Evolutionary conservation across 2,329 filamentous ascomycete species (phyloP).

Genomic region (Chaetothyriales sp.): DNA sequence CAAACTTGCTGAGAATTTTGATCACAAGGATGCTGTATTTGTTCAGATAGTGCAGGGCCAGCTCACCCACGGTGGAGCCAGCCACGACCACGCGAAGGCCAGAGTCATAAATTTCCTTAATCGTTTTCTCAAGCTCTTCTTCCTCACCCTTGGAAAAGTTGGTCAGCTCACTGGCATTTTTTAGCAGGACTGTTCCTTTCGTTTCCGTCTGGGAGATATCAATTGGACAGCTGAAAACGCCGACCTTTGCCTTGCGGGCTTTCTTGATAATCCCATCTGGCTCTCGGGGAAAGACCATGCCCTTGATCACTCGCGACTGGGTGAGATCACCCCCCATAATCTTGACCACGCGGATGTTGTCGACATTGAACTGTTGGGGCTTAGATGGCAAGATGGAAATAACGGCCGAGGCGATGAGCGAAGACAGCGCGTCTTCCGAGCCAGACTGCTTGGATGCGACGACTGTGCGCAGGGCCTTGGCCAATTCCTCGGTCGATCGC

Average conservation of each 20-base stretch:
- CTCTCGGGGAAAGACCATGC: constrained; percentile 95
- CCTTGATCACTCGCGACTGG: constrained; percentile 86
- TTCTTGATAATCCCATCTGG: constrained; percentile 89
- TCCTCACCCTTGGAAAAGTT: constrained; percentile 98
- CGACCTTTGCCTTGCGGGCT: constrained; percentile 83
- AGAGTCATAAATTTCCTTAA: constrained; percentile 93
- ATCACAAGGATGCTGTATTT: constrained; percentile 90
- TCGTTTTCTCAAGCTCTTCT: constrained; percentile 68
- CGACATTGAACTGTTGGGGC: constrained; percentile 89
- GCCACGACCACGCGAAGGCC: constrained; percentile 84
- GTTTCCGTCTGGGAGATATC: constrained; percentile 95
- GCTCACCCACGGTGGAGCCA: constrained; percentile 83
- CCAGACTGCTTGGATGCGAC: constrained; percentile 94
- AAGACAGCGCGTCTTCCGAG: constrained; percentile 73
- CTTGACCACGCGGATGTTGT: constrained; percentile 97
- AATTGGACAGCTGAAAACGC: constrained; percentile 89
- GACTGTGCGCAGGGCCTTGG: constrained; percentile 90
- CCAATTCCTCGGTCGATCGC: constrained; percentile 63
- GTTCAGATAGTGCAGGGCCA: constrained; percentile 96
- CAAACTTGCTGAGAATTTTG: constrained; percentile 96
- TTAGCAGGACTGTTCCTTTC: constrained; percentile 90
- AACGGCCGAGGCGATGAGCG: constrained; percentile 69
- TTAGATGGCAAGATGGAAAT: constrained; percentile 91
- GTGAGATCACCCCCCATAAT: constrained; percentile 96
- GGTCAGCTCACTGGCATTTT: constrained; percentile 97